These are phyloP conservation scores for Solanum appendiculatum DNA, from an alignment of 257 asterid species.

Conservation along the genomic window DNA sequence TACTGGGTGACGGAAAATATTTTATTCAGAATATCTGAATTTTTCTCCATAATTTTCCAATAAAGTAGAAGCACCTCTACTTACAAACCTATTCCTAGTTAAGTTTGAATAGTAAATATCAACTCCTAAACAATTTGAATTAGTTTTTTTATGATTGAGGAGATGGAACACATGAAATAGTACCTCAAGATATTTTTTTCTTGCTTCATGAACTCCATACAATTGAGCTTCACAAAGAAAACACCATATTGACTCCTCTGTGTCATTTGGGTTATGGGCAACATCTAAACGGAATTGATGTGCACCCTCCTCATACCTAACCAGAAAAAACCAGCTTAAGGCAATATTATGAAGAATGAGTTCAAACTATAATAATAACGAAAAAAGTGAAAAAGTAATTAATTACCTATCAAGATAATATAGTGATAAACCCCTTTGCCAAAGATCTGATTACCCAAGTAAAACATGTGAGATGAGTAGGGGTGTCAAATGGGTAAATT, in stretches of 20 bases:
- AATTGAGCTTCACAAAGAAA: slow-evolving; percentile 92
- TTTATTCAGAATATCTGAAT: too few relatives aligned
- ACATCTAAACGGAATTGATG: slow-evolving; percentile 87
- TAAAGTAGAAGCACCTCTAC: too few relatives aligned
- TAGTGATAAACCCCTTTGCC: slow-evolving; percentile 92
- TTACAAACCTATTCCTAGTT: too few relatives aligned
- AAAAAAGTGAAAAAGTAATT: not conserved
- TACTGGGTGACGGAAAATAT: not conserved
- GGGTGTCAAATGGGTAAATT: too few relatives aligned
- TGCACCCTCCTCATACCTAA: slow-evolving; percentile 80
- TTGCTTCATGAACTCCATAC: slow-evolving; percentile 77
- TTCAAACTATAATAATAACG: not conserved
- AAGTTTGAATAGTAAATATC: too few relatives aligned
- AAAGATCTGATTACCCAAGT: slow-evolving; percentile 70
- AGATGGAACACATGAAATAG: too few relatives aligned
- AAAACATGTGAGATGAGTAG: not conserved
- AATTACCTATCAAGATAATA: slow-evolving; percentile 90
- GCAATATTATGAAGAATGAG: not conserved
- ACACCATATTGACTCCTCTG: slow-evolving; percentile 98
- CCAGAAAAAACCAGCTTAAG: not conserved
- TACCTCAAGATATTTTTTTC: slow-evolving; percentile 63
- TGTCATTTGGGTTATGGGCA: slow-evolving; percentile 92
- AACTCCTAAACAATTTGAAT: too few relatives aligned
- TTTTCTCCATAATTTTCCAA: too few relatives aligned
- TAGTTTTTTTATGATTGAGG: too few relatives aligned